These are phyloP conservation scores for Polysphondylium violaceum DNA, from an alignment of 78 protist genomes.

Conservation along the genomic window DNA sequence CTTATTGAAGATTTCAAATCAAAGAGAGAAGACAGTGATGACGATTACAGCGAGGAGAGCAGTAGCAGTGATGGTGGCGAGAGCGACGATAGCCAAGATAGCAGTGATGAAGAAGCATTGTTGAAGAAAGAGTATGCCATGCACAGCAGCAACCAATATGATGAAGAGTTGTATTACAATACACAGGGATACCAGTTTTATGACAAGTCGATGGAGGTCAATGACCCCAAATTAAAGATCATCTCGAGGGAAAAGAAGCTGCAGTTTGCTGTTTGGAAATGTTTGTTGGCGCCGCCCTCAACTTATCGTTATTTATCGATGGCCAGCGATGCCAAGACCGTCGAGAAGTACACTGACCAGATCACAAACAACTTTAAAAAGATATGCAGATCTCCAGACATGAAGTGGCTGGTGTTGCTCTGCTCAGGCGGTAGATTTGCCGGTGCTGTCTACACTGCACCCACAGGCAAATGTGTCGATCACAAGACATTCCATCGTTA, in stretches of 20 bases:
- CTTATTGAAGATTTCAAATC: conserved; percentile 9
- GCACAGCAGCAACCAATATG: not conserved
- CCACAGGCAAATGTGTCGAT: conserved; percentile 18
- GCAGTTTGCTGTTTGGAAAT: conserved; percentile 51
- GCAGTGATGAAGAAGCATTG: not conserved
- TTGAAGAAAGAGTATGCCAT: not conserved
- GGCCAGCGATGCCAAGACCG: not conserved
- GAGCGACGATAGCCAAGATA: not conserved
- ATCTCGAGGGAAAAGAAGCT: conserved; percentile 31
- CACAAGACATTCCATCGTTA: conserved; percentile 89
- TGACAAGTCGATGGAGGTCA: conserved; percentile 8
- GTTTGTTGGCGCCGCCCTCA: conserved; percentile 4
- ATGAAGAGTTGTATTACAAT: conserved; percentile 16
- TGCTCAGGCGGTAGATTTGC: conserved; percentile 79
- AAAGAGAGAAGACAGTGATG: not conserved
- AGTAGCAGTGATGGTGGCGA: not conserved
- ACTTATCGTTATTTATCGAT: not conserved
- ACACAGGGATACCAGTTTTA: conserved; percentile 32
- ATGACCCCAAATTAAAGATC: conserved; percentile 38
- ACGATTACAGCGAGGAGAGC: conserved; percentile 9
- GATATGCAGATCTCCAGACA: not conserved
- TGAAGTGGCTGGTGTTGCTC: conserved; percentile 27
- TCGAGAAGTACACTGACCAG: not conserved
- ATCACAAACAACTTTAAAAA: conserved; percentile 4
- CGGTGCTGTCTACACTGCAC: conserved; percentile 33